phyloP scores from a whole-genome alignment of 1,284 basidiomycete genomes.

The Ganoderma meredithae region DNA sequence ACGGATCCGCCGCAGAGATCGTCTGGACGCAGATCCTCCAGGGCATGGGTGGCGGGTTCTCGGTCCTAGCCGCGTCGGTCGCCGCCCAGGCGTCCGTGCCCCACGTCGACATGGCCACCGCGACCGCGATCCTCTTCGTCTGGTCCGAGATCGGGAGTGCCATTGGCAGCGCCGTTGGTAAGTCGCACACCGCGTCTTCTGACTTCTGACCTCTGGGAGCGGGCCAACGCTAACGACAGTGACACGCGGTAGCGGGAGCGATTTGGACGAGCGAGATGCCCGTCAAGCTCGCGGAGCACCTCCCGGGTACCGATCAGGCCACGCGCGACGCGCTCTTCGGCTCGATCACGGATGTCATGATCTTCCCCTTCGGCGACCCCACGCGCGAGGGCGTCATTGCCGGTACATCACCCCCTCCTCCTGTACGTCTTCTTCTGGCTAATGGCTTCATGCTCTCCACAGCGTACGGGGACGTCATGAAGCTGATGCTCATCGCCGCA shows the following conservation, averaged over 20 bases:
- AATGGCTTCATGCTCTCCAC: constrained; percentile 7
- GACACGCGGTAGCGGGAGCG: constrained; percentile 52
- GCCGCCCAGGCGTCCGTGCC: constrained; percentile 82
- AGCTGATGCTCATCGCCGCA: constrained; percentile 54
- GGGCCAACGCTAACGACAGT: not conserved
- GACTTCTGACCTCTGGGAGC: too few relatives aligned
- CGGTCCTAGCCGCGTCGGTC: constrained; percentile 74
- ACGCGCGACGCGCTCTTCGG: constrained; percentile 54
- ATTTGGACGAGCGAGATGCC: constrained; percentile 73
- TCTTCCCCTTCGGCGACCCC: constrained; percentile 57
- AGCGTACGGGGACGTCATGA: constrained; percentile 66
- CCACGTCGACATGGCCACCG: constrained; percentile 81
- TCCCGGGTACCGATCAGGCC: constrained; percentile 52
- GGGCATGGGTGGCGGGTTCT: constrained; percentile 82
- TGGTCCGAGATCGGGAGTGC: constrained; percentile 82
- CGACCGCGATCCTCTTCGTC: constrained; percentile 83
- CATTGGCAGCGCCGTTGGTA: constrained; percentile 70
- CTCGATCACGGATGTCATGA: constrained; percentile 55
- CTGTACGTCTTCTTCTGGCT: not conserved
- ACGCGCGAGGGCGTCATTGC: constrained; percentile 64
- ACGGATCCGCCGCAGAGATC: constrained; percentile 64
- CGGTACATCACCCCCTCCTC: constrained; percentile 43
- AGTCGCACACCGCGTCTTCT: too few relatives aligned
- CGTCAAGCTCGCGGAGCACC: constrained; percentile 56
- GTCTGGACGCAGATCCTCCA: constrained; percentile 80